Evolutionary conservation across 2,329 filamentous ascomycete species (phyloP).

Genomic region (Penicillium sp.): DNA sequence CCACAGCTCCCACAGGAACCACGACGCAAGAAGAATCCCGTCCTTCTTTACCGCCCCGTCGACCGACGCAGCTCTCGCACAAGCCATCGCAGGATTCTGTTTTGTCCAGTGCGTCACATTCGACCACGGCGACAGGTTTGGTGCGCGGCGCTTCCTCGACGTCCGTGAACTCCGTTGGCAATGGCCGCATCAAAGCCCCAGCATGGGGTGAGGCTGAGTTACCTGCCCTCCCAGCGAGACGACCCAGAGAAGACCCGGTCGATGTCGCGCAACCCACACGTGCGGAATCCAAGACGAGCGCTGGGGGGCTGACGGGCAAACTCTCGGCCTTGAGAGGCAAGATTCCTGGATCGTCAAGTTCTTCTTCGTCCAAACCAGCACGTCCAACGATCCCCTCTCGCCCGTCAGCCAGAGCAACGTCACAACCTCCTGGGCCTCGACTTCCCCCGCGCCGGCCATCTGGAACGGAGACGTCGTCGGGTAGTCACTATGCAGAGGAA

Average conservation of each 20-base stretch:
- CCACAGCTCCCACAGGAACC: slow-evolving; percentile 5
- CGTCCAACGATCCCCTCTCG: slow-evolving; percentile 9
- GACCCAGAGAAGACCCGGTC: slow-evolving; percentile 23
- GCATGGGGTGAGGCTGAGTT: slow-evolving; percentile 51
- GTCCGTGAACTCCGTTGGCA: slow-evolving; percentile 22
- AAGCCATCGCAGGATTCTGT: slow-evolving; percentile 47
- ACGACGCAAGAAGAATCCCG: slow-evolving; percentile 25
- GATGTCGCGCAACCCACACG: slow-evolving; percentile 18
- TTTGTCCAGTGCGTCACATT: slow-evolving; percentile 48
- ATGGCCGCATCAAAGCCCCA: slow-evolving; percentile 47
- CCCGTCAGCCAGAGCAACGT: slow-evolving; percentile 8
- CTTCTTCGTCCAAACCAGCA: slow-evolving; percentile 2
- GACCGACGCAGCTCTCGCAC: slow-evolving; percentile 33
- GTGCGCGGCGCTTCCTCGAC: slow-evolving; percentile 33
- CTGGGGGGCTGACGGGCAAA: slow-evolving; percentile 12
- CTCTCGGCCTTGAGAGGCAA: slow-evolving; percentile 13
- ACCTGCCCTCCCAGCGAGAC: slow-evolving; percentile 50
- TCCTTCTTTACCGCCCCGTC: slow-evolving; percentile 47
- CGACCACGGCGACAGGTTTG: slow-evolving; percentile 37
- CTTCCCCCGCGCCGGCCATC: slow-evolving; percentile 25
- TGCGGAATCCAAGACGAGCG: slow-evolving; percentile 19
- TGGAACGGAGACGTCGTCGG: slow-evolving; percentile 11
- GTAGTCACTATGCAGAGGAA: slow-evolving; percentile 11
- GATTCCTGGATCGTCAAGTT: slow-evolving; percentile 1
- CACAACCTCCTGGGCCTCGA: slow-evolving; percentile 13